A percentile compares a stretch with the other conserved stretches of the same genome.
These are phyloP conservation scores for Plasmodium cynomolgi DNA, from an alignment of 169 alveolate species.

Conservation along the genomic window DNA sequence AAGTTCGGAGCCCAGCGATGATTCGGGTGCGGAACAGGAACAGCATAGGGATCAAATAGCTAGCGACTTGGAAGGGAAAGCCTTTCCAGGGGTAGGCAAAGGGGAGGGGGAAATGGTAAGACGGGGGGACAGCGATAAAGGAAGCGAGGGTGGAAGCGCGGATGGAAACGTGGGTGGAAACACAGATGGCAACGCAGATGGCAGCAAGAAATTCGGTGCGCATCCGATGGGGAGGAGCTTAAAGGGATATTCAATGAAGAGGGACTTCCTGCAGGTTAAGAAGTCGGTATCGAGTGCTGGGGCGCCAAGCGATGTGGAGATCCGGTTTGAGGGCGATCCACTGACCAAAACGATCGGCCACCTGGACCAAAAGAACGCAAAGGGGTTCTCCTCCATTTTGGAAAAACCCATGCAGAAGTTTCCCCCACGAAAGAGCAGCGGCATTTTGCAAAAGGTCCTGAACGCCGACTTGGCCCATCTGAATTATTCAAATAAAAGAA, in stretches of 20 bases:
- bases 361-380: not conserved
- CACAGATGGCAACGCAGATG: not conserved
- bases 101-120: not conserved
- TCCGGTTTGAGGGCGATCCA: not conserved
- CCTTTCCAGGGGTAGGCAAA: not conserved
- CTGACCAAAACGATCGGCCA: not conserved
- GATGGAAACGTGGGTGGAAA: not conserved
- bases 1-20: not conserved
- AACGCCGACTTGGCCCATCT: constrained; percentile 36
- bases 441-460: constrained; percentile 41
- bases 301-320: not conserved
- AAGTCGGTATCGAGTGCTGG: not conserved
- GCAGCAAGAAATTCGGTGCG: not conserved
- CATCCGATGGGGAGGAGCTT: constrained; percentile 30
- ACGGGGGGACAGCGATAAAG: not conserved
- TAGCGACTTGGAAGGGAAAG: not conserved
- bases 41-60: not conserved
- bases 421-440: constrained; percentile 4
- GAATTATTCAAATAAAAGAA: constrained; percentile 16
- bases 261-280: not conserved
- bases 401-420: not conserved
- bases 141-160: not conserved
- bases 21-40: not conserved
- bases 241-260: constrained; percentile 31
- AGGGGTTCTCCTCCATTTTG: not conserved